phyloP scores from a whole-genome alignment of 2,329 filamentous ascomycete genomes.

The Cytospora mali region DNA sequence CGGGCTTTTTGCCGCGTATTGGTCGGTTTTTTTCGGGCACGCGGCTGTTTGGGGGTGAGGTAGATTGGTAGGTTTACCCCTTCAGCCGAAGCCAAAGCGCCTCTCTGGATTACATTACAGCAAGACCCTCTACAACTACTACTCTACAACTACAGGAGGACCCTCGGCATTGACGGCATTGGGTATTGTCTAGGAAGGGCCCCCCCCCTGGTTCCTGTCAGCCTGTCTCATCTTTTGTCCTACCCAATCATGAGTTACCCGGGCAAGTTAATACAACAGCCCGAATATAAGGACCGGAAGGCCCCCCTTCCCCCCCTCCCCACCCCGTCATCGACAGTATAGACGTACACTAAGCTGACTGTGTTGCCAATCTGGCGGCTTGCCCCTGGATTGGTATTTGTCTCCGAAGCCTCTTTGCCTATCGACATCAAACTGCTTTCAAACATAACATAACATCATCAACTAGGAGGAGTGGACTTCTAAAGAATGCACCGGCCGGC shows the following conservation, averaged over 20 bases:
- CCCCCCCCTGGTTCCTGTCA: too few species aligned
- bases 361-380: background rate
- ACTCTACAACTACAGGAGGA: too few species aligned
- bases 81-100: too few species aligned
- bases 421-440: background rate
- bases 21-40: background rate
- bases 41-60: background rate
- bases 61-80: too few species aligned
- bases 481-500: too few species aligned
- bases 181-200: background rate
- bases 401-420: background rate
- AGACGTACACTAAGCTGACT: background rate
- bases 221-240: background rate
- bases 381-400: background rate
- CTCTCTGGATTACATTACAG: too few species aligned
- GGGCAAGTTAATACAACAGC: background rate
- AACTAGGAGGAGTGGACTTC: too few species aligned
- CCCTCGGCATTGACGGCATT: background rate
- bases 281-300: background rate
- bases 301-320: background rate
- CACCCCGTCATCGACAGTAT: background rate
- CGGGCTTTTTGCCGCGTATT: background rate
- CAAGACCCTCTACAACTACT: too few species aligned
- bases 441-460: too few species aligned
- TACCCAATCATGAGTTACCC: background rate